Conservation (phyloP, 202 grass and related monocot species). For the Eragrostis tef region DNA sequence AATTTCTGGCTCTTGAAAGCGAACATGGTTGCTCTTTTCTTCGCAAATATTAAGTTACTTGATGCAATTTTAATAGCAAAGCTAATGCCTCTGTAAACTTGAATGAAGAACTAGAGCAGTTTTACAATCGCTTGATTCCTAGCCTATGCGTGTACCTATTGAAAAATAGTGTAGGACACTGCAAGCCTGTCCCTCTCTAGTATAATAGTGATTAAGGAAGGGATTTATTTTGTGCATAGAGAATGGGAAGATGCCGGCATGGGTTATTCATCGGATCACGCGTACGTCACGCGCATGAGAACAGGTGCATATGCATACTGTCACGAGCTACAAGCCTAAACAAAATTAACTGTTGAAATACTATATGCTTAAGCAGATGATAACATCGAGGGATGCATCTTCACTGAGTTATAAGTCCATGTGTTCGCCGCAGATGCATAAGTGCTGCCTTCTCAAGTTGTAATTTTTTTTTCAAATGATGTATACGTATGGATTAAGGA, state of each 20-base stretch:
- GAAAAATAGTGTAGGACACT: not conserved
- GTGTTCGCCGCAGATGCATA: too few species aligned
- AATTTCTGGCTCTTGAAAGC: too few species aligned
- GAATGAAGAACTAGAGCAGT: not conserved
- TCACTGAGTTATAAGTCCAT: not conserved
- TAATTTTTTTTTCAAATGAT: too few species aligned
- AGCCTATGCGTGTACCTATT: not conserved
- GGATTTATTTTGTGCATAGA: slow-evolving; percentile 10
- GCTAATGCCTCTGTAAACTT: not conserved
- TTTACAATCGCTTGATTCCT: not conserved
- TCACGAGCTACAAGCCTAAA: slow-evolving; percentile 11
- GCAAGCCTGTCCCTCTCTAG: not conserved
- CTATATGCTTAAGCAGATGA: not conserved
- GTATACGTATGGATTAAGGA: too few species aligned
- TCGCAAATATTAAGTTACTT: too few species aligned
- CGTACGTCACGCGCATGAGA: not conserved
- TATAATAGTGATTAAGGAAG: not conserved
- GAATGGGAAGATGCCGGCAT: slow-evolving; percentile 44
- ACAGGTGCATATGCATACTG: not conserved
- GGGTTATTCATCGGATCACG: slow-evolving; percentile 50
- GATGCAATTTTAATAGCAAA: too few species aligned
- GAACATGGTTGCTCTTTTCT: too few species aligned
- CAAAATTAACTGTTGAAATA: not conserved
- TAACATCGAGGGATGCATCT: not conserved
- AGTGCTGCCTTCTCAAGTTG: not conserved